phyloP scores from a whole-genome alignment of 176 grass and related monocot genomes.

The Hordeum marinum region DNA sequence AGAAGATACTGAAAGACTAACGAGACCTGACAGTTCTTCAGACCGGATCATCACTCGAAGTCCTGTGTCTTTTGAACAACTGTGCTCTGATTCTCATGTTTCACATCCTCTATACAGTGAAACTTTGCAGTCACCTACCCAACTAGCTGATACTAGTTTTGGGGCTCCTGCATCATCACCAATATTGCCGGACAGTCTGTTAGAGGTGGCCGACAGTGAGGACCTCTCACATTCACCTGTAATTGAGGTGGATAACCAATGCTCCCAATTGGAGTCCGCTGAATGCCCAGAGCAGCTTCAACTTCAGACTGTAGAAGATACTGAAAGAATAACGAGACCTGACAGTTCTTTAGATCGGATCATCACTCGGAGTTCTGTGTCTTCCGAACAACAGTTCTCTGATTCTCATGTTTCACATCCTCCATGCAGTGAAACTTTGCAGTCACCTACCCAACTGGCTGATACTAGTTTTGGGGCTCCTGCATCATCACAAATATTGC shows the following conservation, averaged over 20 bases:
- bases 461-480: conserved; percentile 10
- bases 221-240: background rate
- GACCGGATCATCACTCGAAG: background rate
- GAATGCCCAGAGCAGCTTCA: conserved; percentile 15
- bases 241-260: conserved; percentile 15
- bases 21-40: background rate
- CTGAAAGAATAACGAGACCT: background rate
- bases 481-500: conserved; percentile 16
- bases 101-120: background rate
- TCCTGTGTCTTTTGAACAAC: conserved; percentile 3
- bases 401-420: conserved; percentile 13
- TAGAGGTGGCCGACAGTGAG: conserved; percentile 6
- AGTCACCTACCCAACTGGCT: conserved; percentile 29
- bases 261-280: conserved; percentile 13
- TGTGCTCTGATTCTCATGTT: conserved; percentile 18
- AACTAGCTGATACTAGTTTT: conserved; percentile 21
- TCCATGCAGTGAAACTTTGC: conserved; percentile 18
- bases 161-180: conserved; percentile 5
- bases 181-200: background rate
- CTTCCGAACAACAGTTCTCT: conserved; percentile 16
- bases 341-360: background rate
- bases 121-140: conserved; percentile 33
- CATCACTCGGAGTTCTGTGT: background rate
- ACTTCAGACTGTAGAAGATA: background rate
- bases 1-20: conserved; percentile 12